A percentile compares a stretch with the other conserved stretches of the same genome.
Conservation (phyloP, 2,329 filamentous ascomycete genomes). For the Alternaria alternata region DNA sequence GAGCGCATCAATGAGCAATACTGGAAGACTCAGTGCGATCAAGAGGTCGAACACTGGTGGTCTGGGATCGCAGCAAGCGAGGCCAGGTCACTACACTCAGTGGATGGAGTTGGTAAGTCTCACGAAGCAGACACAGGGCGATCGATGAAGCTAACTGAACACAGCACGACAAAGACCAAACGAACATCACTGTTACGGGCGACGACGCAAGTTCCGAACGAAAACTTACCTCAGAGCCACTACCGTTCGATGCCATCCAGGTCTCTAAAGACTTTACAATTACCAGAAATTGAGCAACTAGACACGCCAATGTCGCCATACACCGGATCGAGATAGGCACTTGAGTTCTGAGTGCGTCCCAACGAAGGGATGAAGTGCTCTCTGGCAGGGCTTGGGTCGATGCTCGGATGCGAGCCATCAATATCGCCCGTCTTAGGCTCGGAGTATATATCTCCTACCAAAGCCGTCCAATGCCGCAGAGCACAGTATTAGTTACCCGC, state of each 20-base stretch:
- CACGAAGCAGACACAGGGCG: neutral
- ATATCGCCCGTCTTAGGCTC: neutral
- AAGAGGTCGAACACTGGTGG: slow-evolving; percentile 19
- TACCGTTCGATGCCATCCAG: slow-evolving; percentile 23
- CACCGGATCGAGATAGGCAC: neutral
- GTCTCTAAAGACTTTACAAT: slow-evolving; percentile 28
- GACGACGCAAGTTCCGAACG: slow-evolving; percentile 33
- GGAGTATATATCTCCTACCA: neutral
- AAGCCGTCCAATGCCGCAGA: neutral
- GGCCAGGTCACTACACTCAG: slow-evolving; percentile 26
- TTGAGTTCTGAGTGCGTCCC: neutral
- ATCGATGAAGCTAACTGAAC: neutral
- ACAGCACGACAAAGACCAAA: slow-evolving; percentile 30
- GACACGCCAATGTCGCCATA: neutral
- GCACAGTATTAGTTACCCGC: neutral
- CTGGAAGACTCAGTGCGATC: slow-evolving; percentile 4
- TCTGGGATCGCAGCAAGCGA: slow-evolving; percentile 10
- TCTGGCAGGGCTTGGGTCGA: neutral
- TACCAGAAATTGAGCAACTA: slow-evolving; percentile 13
- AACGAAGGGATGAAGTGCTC: neutral
- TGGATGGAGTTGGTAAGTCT: slow-evolving; percentile 34
- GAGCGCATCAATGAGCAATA: slow-evolving; percentile 13
- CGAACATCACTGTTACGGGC: slow-evolving; percentile 20
- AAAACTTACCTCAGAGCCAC: slow-evolving; percentile 23
- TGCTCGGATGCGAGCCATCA: neutral